Base-by-base conservation (phyloP, 1,284 basidiomycete species). In the Neonothopanus nambi region DNA sequence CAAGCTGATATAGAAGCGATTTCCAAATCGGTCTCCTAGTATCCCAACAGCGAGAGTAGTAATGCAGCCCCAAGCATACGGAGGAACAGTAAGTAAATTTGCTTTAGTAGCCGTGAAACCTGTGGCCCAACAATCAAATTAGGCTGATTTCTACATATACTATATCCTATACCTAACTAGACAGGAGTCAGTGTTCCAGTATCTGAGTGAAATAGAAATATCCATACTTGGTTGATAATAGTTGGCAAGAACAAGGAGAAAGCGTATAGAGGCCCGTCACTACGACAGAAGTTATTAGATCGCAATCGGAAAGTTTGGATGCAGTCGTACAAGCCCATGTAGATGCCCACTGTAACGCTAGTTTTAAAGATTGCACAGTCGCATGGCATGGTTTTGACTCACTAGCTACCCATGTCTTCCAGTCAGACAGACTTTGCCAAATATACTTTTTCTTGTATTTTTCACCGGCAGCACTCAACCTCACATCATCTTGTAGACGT, bases 381-480 rank as follows among this genome's bases (percentile, higher is more conserved):
- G 13, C 41, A 28, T 52, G 57, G 36, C 24, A 42, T 23, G 40
- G 23, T 13, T 28, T 37, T 3, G 23, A 66, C 77, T 51, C 64
- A 85, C 85, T 85, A 35, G 75, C 80, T 8, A 85, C 56, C 81
- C 85, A 90, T 1, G 85, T 88, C 71, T 91, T 90, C 84, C 84
- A 87, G 60, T 91, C 89, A 13, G 70, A 54, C 56, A 88, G 60
- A 61, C 84, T 85, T 59, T 80, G 72, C 67, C 68, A 74, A 47
- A 91, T 80, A 60, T 85, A 84, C 61, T 78, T 81, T 79, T 76
- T 75, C 54, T 68, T 75, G 55, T 89, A 74, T 45, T 67, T 70
- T 67, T 91, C 87, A 20, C 87, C 87, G 3, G 79, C 85, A 4
- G 87, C 88, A 62, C 85, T 86, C 65, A 84, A 85, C 63, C 86